These are phyloP conservation scores for Echinochloa phyllopogon DNA, from an alignment of 176 grass and related monocot genomes.

Conservation along the genomic window DNA sequence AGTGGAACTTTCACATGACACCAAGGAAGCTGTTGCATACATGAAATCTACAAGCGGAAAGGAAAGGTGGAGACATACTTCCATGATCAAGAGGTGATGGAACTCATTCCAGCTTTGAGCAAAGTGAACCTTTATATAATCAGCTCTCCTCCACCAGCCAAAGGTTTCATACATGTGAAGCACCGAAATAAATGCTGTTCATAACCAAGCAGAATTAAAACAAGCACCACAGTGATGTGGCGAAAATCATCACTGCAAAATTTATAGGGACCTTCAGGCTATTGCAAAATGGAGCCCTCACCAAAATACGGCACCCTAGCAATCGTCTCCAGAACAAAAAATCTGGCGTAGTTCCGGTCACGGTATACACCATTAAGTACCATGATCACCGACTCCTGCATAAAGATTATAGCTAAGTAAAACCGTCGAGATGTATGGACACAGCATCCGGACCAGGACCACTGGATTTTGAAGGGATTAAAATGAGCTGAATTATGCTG, in stretches of 20 bases:
- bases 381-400: conserved; percentile 71
- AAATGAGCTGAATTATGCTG: not conserved
- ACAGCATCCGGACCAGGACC: not conserved
- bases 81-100: conserved; percentile 97
- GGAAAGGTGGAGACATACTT: conserved; percentile 52
- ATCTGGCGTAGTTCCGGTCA: conserved; percentile 85
- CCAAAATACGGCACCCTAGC: conserved; percentile 95
- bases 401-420: not conserved
- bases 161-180: conserved; percentile 97
- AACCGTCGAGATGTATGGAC: not conserved
- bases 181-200: conserved; percentile 94
- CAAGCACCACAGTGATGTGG: not conserved
- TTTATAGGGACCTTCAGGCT: not conserved
- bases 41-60: not conserved
- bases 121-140: conserved; percentile 98
- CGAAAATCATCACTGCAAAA: not conserved
- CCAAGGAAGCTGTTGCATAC: not conserved
- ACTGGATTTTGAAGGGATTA: not conserved
- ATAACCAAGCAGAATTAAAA: not conserved
- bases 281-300: conserved; percentile 45
- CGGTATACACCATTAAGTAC: conserved; percentile 63
- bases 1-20: not conserved
- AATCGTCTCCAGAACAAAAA: conserved; percentile 91
- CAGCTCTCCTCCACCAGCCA: conserved; percentile 85
- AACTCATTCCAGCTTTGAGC: conserved; percentile 95